Evolutionary conservation across 2,329 filamentous ascomycete genomes (phyloP).

Genomic region (Fusarium sp.): DNA sequence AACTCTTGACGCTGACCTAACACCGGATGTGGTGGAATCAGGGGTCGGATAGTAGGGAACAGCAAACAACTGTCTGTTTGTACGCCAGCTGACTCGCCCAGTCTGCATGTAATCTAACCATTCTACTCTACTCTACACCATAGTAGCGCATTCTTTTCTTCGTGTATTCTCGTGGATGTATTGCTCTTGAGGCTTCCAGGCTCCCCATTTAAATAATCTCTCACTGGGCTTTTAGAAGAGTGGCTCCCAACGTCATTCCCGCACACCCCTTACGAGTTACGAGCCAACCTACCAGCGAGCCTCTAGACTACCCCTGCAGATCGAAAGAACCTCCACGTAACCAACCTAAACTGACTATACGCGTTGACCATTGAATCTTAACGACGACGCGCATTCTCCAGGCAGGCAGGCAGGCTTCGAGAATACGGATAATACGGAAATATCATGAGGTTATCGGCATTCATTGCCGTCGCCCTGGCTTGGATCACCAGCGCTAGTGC

Average conservation of each 20-base stretch:
- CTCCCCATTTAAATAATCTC: background rate
- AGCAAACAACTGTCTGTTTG: background rate
- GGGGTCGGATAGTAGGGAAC: background rate
- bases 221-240: background rate
- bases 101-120: background rate
- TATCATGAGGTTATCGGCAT: slow-evolving; percentile 15
- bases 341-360: slow-evolving; percentile 8
- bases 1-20: background rate
- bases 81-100: slow-evolving; percentile 8
- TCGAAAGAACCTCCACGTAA: slow-evolving; percentile 18
- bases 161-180: accelerated
- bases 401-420: background rate
- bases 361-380: background rate
- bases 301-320: slow-evolving; percentile 12
- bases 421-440: background rate
- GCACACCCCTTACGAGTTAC: slow-evolving; percentile 13
- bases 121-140: background rate
- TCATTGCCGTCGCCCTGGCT: background rate
- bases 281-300: slow-evolving; percentile 1
- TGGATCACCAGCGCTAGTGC: slow-evolving; percentile 25
- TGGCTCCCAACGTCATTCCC: background rate
- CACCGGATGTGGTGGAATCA: slow-evolving; percentile 8
- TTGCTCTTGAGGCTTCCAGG: too few relatives aligned
- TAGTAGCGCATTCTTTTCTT: background rate
- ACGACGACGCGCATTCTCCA: background rate